A percentile compares a stretch with the other conserved stretches of the same genome.
These are phyloP conservation scores for Sphagnum tenellum DNA, from an alignment of 225 moss, liverwort and hornwort genomes.

Conservation along the genomic window DNA sequence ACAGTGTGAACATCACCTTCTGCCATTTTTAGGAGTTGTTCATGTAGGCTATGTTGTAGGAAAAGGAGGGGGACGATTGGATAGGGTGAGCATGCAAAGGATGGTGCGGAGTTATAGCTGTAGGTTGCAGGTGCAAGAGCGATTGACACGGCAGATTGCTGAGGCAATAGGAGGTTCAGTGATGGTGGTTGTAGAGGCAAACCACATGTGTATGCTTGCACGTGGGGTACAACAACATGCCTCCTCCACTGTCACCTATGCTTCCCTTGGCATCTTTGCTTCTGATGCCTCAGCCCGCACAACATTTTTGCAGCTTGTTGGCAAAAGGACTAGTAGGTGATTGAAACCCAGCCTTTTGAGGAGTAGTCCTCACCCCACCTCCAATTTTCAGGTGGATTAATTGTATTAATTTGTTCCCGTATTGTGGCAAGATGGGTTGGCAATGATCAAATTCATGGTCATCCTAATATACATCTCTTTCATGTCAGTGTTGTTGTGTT, in stretches of 20 bases:
- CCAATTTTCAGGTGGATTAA: slow-evolving; percentile 13
- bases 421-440: too few relatives aligned
- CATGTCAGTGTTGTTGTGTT: too few relatives aligned
- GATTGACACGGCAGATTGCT: slow-evolving; percentile 80
- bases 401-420: slow-evolving; percentile 16
- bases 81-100: slow-evolving; percentile 50
- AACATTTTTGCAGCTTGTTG: slow-evolving; percentile 36
- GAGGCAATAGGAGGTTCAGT: slow-evolving; percentile 64
- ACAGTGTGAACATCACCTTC: slow-evolving; percentile 89
- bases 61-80: slow-evolving; percentile 25
- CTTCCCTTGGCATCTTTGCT: slow-evolving; percentile 42
- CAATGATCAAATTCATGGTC: too few relatives aligned
- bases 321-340: slow-evolving; percentile 22
- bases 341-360: not conserved
- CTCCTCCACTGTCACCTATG: slow-evolving; percentile 41
- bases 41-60: slow-evolving; percentile 56
- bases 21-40: slow-evolving; percentile 77
- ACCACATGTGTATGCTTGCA: slow-evolving; percentile 94
- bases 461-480: too few relatives aligned
- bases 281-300: slow-evolving; percentile 29
- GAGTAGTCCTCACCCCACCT: slow-evolving; percentile 9
- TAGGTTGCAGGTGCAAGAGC: slow-evolving; percentile 91
- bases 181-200: slow-evolving; percentile 90
- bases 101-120: slow-evolving; percentile 80
- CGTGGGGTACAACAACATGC: slow-evolving; percentile 74